A percentile compares a stretch with the other conserved stretches of the same genome.
Conservation (phyloP, 495 filamentous ascomycete genomes). For the Rhizodiscina lignyota region DNA sequence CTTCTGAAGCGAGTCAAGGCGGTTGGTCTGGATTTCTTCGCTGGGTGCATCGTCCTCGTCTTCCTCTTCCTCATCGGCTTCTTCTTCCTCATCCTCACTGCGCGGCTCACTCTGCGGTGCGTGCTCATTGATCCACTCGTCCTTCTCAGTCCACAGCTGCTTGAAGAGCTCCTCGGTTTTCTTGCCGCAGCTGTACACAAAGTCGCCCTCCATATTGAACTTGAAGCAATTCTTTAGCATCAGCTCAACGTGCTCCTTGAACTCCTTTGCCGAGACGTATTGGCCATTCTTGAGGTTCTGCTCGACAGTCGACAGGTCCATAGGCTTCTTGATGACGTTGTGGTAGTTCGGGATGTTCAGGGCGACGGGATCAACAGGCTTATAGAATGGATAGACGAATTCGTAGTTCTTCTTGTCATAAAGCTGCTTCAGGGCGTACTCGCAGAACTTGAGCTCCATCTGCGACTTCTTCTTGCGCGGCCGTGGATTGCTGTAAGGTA, state of each 20-base stretch:
- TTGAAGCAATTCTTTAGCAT: slow-evolving; percentile 83
- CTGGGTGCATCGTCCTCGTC: slow-evolving; percentile 53
- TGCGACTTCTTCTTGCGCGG: slow-evolving; percentile 86
- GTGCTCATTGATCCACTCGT: slow-evolving; percentile 59
- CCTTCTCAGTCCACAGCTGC: slow-evolving; percentile 53
- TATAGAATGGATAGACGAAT: slow-evolving; percentile 53
- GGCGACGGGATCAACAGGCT: slow-evolving; percentile 83
- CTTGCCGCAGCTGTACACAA: slow-evolving; percentile 52
- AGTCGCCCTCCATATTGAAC: slow-evolving; percentile 74
- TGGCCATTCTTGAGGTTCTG: slow-evolving; percentile 63
- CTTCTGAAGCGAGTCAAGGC: too few relatives aligned
- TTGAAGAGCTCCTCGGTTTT: slow-evolving; percentile 57
- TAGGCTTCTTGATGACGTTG: slow-evolving; percentile 85
- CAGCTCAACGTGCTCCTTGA: slow-evolving; percentile 63
- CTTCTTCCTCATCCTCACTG: slow-evolving; percentile 29
- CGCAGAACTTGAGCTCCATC: slow-evolving; percentile 78
- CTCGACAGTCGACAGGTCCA: slow-evolving; percentile 72
- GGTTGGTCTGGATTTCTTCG: too few relatives aligned
- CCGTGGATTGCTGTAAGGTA: slow-evolving; percentile 65
- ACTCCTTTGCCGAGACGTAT: slow-evolving; percentile 70
- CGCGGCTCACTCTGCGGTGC: slow-evolving; percentile 36
- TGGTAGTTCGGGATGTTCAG: slow-evolving; percentile 89
- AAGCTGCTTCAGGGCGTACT: slow-evolving; percentile 63
- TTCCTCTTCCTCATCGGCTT: slow-evolving; percentile 42
- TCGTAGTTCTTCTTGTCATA: slow-evolving; percentile 51